A percentile compares a stretch with the other conserved stretches of the same genome.
Evolutionary conservation across 2,329 filamentous ascomycete species (phyloP).

Genomic region (Conoideocrella luteorostrata): DNA sequence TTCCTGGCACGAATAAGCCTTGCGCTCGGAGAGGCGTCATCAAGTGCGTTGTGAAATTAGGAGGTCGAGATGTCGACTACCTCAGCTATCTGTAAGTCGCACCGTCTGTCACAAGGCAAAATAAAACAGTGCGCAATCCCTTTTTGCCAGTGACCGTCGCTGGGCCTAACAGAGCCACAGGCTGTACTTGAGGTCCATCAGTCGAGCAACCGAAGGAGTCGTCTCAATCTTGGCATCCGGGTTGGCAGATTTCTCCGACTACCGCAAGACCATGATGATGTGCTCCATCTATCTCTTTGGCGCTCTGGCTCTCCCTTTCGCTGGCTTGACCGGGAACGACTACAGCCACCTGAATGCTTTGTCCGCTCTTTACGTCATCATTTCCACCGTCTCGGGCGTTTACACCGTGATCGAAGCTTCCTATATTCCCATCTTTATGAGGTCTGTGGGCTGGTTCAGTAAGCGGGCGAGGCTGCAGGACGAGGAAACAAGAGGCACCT

Average conservation of each 20-base stretch:
- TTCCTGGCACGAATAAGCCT: conserved; percentile 13
- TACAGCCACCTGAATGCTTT: conserved; percentile 13
- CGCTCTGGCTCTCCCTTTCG: conserved; percentile 13
- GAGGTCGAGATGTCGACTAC: conserved; percentile 14
- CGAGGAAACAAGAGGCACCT: neutral
- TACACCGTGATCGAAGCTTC: conserved; percentile 15
- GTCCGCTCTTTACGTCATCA: conserved; percentile 10
- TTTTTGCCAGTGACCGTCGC: too few relatives aligned
- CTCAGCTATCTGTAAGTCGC: conserved; percentile 14
- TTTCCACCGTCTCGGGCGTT: conserved; percentile 12
- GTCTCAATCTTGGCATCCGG: conserved; percentile 13
- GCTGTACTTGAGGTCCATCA: conserved; percentile 13
- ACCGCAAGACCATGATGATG: conserved; percentile 17
- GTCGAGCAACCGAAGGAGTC: conserved; percentile 13
- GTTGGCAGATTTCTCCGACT: conserved; percentile 14
- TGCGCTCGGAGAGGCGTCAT: conserved; percentile 14
- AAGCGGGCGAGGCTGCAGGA: conserved; percentile 5
- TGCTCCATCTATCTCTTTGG: conserved; percentile 15
- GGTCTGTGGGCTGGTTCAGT: conserved; percentile 12
- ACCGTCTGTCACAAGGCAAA: neutral
- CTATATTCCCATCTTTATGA: conserved; percentile 16
- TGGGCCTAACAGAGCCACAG: conserved; percentile 1
- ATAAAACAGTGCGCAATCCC: too few relatives aligned
- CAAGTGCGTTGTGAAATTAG: conserved; percentile 14
- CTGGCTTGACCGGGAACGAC: conserved; percentile 11